Evolutionary conservation across 352 stramenopile species (phyloP), one percentile per base, ranked within the genome.

Genomic region (Pythium myriotylum): DNA sequence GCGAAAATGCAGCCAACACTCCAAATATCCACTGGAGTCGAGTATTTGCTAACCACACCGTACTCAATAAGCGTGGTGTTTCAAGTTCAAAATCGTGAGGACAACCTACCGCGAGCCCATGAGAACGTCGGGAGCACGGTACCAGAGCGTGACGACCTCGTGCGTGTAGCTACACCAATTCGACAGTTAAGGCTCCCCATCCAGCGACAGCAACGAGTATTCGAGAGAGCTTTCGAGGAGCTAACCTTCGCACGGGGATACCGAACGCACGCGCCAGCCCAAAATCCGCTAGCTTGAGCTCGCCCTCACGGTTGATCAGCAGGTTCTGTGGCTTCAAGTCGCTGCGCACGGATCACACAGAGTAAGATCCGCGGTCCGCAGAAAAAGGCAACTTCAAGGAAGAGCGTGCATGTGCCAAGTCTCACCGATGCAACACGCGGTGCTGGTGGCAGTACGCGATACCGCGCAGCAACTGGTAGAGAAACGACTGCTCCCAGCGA

Each of bases 281-380:
- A 89, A 99, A 99, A 72, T 99, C 98, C 16, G 96, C 98, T n/a
- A 99, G 86, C 75, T 99, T 99, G 17, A 99, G 84, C 52, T 98
- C 92, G 37, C 96, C 96, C 64, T 99, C 93, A 10, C 92, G 88
- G 75, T 99, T 99, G 76, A 99, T 99, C 19, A 99, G 82, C 62
- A 99, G 68, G 65, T 99, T 99, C 64, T 99, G 96, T 29, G 96
- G 96, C 74, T 99, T 99, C 29, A 99, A 81, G 75, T 99, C 97
- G 19, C 97, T 99, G 87, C 47, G 29, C 29, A 35, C 29, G 10
- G 5, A 10, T 10, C 29, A 10, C 29, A 10, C n/a, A 35, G 10
- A 35, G 29, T 35, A 10, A 35, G 29, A 35, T 35, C 10, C 29
- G 29, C 10, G 29, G 10, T 35, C 29, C 29, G 29, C n/a, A 33